phyloP scores from a whole-genome alignment of 768 basidiomycete species.

The Mrakia hoshinonis region DNA sequence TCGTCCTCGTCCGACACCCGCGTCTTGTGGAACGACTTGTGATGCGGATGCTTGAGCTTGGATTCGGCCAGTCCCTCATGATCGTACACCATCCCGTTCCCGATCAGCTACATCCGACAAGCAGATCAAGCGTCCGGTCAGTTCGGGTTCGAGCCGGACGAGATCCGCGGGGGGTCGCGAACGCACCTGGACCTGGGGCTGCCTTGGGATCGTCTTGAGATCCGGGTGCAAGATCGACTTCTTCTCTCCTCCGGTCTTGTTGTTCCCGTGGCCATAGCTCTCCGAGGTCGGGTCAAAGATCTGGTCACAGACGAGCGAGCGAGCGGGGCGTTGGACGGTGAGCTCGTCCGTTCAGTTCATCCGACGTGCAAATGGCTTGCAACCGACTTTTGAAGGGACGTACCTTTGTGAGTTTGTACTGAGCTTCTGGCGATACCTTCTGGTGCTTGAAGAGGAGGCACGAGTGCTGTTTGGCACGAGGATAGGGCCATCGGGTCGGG shows the following conservation, averaged over 20 bases:
- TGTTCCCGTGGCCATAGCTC: conserved; percentile 78
- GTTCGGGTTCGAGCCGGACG: not conserved
- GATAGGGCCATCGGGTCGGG: not conserved
- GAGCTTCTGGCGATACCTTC: conserved; percentile 65
- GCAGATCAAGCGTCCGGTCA: not conserved
- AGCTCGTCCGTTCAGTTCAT: not conserved
- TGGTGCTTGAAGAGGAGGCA: conserved; percentile 66
- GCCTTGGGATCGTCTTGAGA: conserved; percentile 79
- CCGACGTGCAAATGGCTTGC: not conserved
- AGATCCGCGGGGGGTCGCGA: not conserved
- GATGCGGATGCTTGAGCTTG: conserved; percentile 74
- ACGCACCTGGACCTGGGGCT: conserved; percentile 66
- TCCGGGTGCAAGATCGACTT: conserved; percentile 81
- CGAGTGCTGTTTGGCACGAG: conserved; percentile 49
- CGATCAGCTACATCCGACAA: conserved; percentile 56
- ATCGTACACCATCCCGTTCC: conserved; percentile 69
- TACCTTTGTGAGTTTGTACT: conserved; percentile 77
- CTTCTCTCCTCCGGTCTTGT: conserved; percentile 63
- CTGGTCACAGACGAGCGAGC: not conserved
- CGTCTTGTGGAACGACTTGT: conserved; percentile 80
- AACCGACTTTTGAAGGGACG: conserved; percentile 28
- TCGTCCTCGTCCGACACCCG: conserved; percentile 64
- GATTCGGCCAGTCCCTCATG: conserved; percentile 71
- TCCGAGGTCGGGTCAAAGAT: conserved; percentile 32
- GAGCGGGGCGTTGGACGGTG: not conserved